Evolutionary conservation across 202 grass and related monocot genomes (phyloP).

Genomic region (Carex sylvatica): DNA sequence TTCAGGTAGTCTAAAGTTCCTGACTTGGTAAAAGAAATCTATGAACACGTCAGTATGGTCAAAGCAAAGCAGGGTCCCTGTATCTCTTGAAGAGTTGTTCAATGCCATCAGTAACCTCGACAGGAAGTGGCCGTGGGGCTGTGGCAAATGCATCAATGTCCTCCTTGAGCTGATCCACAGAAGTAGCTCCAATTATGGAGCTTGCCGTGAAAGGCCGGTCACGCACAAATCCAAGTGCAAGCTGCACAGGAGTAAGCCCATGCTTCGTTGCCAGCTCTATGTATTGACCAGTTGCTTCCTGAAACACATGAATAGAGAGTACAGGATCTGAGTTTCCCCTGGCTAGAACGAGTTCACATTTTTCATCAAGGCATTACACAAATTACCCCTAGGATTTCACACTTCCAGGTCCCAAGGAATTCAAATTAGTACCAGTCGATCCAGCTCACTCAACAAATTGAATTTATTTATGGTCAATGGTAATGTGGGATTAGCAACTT

Average conservation of each 20-base stretch:
- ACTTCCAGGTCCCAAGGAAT: background rate
- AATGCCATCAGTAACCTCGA: constrained; percentile 46
- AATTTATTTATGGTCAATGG: background rate
- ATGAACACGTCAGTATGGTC: background rate
- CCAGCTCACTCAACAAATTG: background rate
- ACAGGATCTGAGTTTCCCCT: background rate
- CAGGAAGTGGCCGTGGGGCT: constrained; percentile 49
- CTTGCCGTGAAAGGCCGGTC: constrained; percentile 68
- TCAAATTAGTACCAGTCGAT: background rate
- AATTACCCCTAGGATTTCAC: background rate
- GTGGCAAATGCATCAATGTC: constrained; percentile 62
- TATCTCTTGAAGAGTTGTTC: constrained; percentile 80
- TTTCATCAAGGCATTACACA: background rate
- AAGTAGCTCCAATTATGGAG: constrained; percentile 80
- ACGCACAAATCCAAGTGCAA: constrained; percentile 77
- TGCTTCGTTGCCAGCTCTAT: constrained; percentile 69
- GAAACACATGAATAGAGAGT: background rate
- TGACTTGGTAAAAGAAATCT: background rate
- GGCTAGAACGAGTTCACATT: background rate
- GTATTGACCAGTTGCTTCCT: constrained; percentile 69
- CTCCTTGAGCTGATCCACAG: constrained; percentile 75
- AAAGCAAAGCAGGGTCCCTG: constrained; percentile 70
- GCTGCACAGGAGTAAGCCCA: constrained; percentile 71
- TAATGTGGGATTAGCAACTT: background rate
- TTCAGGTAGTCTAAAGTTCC: background rate